Base-by-base conservation (phyloP, 176 grass and related monocot genomes). In the Poa annua region DNA sequence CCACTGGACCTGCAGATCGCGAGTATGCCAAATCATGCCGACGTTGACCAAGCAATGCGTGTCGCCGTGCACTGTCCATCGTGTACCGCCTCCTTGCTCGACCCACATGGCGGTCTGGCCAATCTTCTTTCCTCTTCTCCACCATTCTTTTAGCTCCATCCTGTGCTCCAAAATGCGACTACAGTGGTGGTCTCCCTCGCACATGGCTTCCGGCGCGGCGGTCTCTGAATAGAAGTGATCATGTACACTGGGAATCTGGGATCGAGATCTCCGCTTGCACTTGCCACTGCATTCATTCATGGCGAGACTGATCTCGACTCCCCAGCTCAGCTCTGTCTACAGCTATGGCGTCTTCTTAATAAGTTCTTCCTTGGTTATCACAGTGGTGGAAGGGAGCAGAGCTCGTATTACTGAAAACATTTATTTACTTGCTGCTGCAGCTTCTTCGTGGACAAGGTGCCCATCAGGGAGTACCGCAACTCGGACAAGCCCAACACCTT, bases 371-470 rank as follows among this genome's bases (percentile, higher is more conserved):
- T 17, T 34, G 12, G 15, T 17, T 34, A 64, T 1, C 14, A 65
- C 62, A 65, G 29, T 29, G 24, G 13, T 38, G 0, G 47, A 29
- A 29, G 29, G 29, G 29, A 29, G 29, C 29, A 29, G 29, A 29
- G 29, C 29, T 29, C 29, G 1, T 29, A 29, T 21, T 13, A 8
- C 44, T 47, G 44, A 47, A 47, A 47, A 13, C 8, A 13, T 47
- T 41, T 41, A 0, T 8, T 6, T 7, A 4, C 1, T 5, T 20
- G 20, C 16, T 35, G 49, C 89, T 35, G 49, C 89, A 99, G 96
- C 50, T 99, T 99, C 64, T 96, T 94, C 78, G 96, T 90, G 83
- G 96, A 99, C 84, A 91, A 92, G 74, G 96, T 99, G 80, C 50
- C 91, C 1, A 92, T 99, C 44, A 72, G 96, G 17, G 91, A 93